These are phyloP conservation scores for Metschnikowia chrysomelidarum DNA, from an alignment of 805 yeast genomes.

Conservation along the genomic window DNA sequence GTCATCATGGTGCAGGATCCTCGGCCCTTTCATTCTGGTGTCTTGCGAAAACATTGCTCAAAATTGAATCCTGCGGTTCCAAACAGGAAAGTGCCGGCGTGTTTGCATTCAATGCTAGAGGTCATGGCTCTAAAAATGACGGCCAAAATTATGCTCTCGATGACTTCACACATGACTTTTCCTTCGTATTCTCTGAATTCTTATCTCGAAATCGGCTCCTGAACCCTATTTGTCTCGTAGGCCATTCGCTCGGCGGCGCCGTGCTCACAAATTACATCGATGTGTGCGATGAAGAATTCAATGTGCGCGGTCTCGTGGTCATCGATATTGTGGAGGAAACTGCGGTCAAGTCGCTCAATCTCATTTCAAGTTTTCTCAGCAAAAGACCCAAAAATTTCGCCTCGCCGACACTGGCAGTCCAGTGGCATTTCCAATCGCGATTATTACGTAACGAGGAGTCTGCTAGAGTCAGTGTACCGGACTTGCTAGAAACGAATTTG, in stretches of 20 bases:
- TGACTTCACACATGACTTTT: constrained; percentile 58
- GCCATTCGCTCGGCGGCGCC: constrained; percentile 94
- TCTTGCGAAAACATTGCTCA: constrained; percentile 37
- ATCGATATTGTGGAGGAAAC: constrained; percentile 95
- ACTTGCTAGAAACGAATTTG: constrained; percentile 39
- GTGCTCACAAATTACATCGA: constrained; percentile 57
- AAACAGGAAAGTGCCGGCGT: constrained; percentile 47
- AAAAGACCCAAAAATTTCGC: constrained; percentile 63
- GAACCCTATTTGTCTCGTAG: constrained; percentile 55
- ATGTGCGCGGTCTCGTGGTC: constrained; percentile 66
- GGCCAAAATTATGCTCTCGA: constrained; percentile 42
- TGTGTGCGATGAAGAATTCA: constrained; percentile 18
- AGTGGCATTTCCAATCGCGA: constrained; percentile 71
- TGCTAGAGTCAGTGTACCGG: constrained; percentile 79
- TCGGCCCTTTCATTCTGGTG: constrained; percentile 73
- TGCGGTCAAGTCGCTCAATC: constrained; percentile 64
- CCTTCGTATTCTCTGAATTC: constrained; percentile 44
- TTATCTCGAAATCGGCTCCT: constrained; percentile 12
- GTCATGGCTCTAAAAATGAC: constrained; percentile 59
- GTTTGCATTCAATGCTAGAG: constrained; percentile 76
- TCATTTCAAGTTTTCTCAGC: constrained; percentile 65
- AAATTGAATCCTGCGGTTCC: background rate
- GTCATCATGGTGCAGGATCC: constrained; percentile 97
- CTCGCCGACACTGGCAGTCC: constrained; percentile 57
- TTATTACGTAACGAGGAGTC: constrained; percentile 56